Evolutionary conservation across 768 basidiomycete genomes (phyloP), one percentile per base, ranked within the genome.

Genomic region (Austroboletus eburneus): DNA sequence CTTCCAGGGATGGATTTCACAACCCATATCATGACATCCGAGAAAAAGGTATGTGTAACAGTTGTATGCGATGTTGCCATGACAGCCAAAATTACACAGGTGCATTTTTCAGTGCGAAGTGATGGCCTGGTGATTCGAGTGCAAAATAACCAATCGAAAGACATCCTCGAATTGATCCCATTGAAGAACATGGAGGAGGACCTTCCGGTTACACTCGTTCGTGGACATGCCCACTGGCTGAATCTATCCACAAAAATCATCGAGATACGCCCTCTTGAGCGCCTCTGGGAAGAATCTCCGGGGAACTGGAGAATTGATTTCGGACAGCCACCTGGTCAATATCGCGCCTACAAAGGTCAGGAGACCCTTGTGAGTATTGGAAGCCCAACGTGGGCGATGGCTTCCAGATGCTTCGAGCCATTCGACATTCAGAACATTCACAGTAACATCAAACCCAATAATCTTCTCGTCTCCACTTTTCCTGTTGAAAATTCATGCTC

Each of bases 221-320:
- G 48, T 2, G 51, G 46, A 2, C 50, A 57, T 10, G 51, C 25
- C 21, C 66, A 66, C 43, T 68, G 66, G 66, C 37, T 66, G n/a
- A 51, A 64, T 16, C 38, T 66, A 1, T 13, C 39, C 9, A 51
- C 48, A 0, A 39, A 41, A 1, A 12, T 50, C 38, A 47, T 68
- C 6, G 66, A 68, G 40, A 44, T 67, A 12, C 57, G 60, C 2
- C 55, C 62, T 12, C 35, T 57, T 1, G 34, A 54, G 9, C 44
- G 25, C 5, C 10, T 43, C 0, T 66, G 66, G 66, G 22, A 45
- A 5, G 2, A 27, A 2, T 60, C 55, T 0, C 18, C 43, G 0
- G 46, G 50, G 3, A 57, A 67, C 14, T 66, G 66, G 64, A 34
- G 9, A 2, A 38, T 66, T 1, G 39, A 32, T 18, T 47, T 44